Conservation (phyloP, 345 rosid genomes). For the Mercurialis annua region DNA sequence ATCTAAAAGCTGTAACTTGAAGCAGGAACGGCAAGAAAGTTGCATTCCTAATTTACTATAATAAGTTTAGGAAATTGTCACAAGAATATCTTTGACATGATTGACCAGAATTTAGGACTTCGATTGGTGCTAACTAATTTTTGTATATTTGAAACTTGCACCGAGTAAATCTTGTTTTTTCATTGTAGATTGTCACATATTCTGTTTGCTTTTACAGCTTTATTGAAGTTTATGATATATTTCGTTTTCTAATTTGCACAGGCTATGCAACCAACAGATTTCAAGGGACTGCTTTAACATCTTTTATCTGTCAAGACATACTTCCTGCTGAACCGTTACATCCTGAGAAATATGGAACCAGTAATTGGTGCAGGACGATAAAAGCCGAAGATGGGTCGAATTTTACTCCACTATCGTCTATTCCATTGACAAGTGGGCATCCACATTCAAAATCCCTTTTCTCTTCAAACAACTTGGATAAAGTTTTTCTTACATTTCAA, state of each 20-base stretch:
- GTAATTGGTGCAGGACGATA: conserved; percentile 40
- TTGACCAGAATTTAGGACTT: too few species aligned
- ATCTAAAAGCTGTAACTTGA: not conserved
- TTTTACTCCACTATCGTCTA: conserved; percentile 30
- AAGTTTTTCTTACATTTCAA: conserved; percentile 29
- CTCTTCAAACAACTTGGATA: conserved; percentile 32
- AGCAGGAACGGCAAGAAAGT: not conserved
- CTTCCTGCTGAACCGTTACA: conserved; percentile 36
- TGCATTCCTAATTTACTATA: too few species aligned
- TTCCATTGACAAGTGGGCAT: conserved; percentile 32
- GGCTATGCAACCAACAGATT: conserved; percentile 39
- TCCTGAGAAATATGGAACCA: conserved; percentile 38
- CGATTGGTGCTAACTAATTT: too few species aligned
- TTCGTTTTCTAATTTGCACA: conserved; percentile 18
- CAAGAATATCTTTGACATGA: too few species aligned
- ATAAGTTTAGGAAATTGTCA: too few species aligned
- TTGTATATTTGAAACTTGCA: too few species aligned
- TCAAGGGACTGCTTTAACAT: conserved; percentile 35
- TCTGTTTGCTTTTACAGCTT: not conserved
- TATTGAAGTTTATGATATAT: not conserved
- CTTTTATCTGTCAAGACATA: conserved; percentile 56
- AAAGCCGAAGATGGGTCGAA: conserved; percentile 49
- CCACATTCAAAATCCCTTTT: conserved; percentile 30
- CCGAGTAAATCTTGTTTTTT: not conserved
- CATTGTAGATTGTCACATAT: not conserved